Base-by-base conservation (phyloP, 2,329 filamentous ascomycete genomes). In the Lojkania enalia region DNA sequence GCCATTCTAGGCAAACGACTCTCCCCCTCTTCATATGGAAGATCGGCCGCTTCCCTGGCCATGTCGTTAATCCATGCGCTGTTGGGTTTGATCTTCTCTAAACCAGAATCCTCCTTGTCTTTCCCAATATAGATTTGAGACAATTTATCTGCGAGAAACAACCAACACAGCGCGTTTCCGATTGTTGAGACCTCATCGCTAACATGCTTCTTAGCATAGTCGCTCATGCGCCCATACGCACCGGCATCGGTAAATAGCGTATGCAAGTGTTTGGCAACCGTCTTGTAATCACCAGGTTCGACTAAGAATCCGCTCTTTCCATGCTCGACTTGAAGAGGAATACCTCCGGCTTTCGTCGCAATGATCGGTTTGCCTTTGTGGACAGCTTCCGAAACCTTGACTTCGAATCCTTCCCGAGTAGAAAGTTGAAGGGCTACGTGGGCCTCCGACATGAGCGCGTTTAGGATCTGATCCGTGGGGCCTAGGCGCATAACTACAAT, bases 101-200 rank as follows among this genome's bases (percentile, higher is more conserved):
- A n/a, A n/a, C n/a, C n/a, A n/a, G n/a, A n/a, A n/a, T n/a, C n/a
- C n/a, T n/a, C n/a, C n/a, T n/a, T n/a, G n/a, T n/a, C n/a, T n/a
- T n/a, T n/a, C n/a, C n/a, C n/a, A n/a, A n/a, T n/a, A n/a, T n/a
- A n/a, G n/a, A n/a, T 55, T 20, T 83, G 80, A 16, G 77, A 73
- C 66, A 87, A 77, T 63, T 81, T 83, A 55, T 83, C 80, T 0
- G 85, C 86, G n/a, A 94, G 74, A 64, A 88, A 92, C 64, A 88
- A 79, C 87, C 87, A 94, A 16, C 75, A 77, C 11, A 92, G 72
- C 1, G 85, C 84, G 64, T 91, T 91, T 0, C 88, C 88, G 1
- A 90, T 86, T 0, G 88, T 94, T 49, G 85, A 82, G 1, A 92
- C 87, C 64, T 94, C 88, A 61, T 94, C 88, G 48, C 84, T 89